Base-by-base conservation (phyloP, 805 yeast genomes). In the Candida saitoana region DNA sequence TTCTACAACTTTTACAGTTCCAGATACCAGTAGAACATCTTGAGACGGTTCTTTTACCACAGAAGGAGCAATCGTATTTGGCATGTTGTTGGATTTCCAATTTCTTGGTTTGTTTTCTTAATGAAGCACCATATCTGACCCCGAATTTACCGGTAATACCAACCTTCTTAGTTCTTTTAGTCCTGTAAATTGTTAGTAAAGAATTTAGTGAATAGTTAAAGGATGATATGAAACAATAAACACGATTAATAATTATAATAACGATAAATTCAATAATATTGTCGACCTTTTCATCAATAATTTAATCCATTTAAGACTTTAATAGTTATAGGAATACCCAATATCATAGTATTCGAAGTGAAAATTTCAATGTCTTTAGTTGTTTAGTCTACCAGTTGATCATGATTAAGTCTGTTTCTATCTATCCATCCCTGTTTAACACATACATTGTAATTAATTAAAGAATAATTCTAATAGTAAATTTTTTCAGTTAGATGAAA, bases 101-200 rank as follows among this genome's bases (percentile, higher is more conserved):
- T 82, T 93, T 93, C 85, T 90, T 90, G 82, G 96, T 87, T 79
- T 89, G 97, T 80, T 98, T 88, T 86, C 99, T 91, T 76, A 93
- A 82, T 57, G 99, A 95, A 66, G 99, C 91, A 90, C 99, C 96
- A 82, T 93, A 93, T 84, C 99, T 90, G 80, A 93, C 97, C 88
- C 99, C 99, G 84, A 88, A 93, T 82, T 95, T 95, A 84, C 99
- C 99, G 75, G 99, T 93, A 83, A 93, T 93, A 77, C 99, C 99
- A 74, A 93, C 99, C 88, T 93, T 93, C 95, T 93, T 93, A 65
- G 99, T 93, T 87, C 99, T 91, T 80, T 95, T 93, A 77, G 99
- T 87, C 99, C 96, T 88, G 46, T 32, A 22, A 32, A 34, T 49
- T 46, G 78, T 74, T 73, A 73, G 77, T 73, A 71, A 40, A 22